Conservation (phyloP, 2,329 filamentous ascomycete species). For the Fusarium brevicatenulatum region DNA sequence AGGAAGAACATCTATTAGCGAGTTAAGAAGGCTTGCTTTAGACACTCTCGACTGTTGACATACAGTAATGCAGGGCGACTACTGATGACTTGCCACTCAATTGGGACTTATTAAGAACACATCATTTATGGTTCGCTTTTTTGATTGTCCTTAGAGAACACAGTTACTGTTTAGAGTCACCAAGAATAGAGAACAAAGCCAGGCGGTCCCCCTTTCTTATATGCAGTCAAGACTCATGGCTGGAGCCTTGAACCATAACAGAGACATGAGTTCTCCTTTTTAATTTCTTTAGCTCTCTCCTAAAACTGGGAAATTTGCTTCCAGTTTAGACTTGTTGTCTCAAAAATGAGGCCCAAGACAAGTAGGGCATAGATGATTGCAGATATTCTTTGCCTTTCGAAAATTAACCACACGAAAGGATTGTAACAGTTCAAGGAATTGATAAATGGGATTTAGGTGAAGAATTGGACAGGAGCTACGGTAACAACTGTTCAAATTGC, state of each 20-base stretch:
- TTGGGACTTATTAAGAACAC: accelerated
- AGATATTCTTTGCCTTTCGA: background rate
- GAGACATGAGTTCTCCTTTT: background rate
- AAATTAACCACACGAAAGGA: accelerated
- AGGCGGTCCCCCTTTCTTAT: background rate
- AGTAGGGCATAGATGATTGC: accelerated
- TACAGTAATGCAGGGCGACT: background rate
- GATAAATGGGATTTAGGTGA: background rate
- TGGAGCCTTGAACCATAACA: accelerated
- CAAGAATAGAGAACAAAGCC: background rate
- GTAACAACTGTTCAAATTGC: background rate
- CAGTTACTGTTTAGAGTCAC: background rate
- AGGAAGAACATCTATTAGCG: background rate
- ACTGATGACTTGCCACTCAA: accelerated
- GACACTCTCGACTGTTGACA: background rate
- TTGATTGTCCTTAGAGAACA: background rate
- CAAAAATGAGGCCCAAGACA: background rate
- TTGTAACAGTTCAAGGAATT: accelerated
- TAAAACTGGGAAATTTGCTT: too few relatives aligned
- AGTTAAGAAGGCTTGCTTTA: too few relatives aligned
- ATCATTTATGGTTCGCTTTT: accelerated
- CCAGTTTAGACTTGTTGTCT: background rate
- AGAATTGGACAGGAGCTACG: accelerated
- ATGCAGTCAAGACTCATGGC: background rate
- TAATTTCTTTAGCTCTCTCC: background rate